Base-by-base conservation (phyloP, 1,284 basidiomycete genomes). In the Puccinia polysora region DNA sequence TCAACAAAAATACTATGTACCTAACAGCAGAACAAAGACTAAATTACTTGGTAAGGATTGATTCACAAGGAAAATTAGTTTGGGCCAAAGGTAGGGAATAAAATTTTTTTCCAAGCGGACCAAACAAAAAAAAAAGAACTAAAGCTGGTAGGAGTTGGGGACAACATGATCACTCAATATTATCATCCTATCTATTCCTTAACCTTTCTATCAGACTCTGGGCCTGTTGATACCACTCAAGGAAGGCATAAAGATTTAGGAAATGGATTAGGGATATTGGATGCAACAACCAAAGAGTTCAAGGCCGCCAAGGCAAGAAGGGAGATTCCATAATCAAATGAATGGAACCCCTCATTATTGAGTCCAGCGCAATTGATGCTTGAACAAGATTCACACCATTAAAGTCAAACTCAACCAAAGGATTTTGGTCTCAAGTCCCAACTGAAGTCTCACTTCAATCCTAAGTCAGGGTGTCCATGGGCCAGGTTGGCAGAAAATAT, bases 41-140 rank as follows among this genome's bases (percentile, higher is more conserved):
- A 25, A 89, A 89, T 77, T 90, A 90, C 77, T 82, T 89, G 2
- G 85, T 87, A 65, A 83, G 83, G 43, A 83, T 88, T 50, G 85
- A 86, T 75, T 75, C 81, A 0, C 81, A 86, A n/a, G 89, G 89
- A 1, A 84, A 83, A 73, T 81, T 90, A n/a, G 81, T 85, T 20
- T 90, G 88, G 88, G 85, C 85, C 1, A 83, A 84, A 59, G 68
- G 68, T 70, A 63, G 2, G 23, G 2, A 3, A 15, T 8, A 40
- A 14, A 20, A n/a, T n/a, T n/a, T n/a, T n/a, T n/a, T n/a, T n/a
- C n/a, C n/a, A n/a, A n/a, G n/a, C n/a, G n/a, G n/a, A n/a, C n/a
- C n/a, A n/a, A n/a, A n/a, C n/a, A 45, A 45, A 10, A n/a, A 45
- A 10, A 10, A 10, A 10, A 45, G 43, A 10, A 45, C n/a, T n/a